Base-by-base conservation (phyloP, 345 rosid genomes). In the Linum usitatissimum region DNA sequence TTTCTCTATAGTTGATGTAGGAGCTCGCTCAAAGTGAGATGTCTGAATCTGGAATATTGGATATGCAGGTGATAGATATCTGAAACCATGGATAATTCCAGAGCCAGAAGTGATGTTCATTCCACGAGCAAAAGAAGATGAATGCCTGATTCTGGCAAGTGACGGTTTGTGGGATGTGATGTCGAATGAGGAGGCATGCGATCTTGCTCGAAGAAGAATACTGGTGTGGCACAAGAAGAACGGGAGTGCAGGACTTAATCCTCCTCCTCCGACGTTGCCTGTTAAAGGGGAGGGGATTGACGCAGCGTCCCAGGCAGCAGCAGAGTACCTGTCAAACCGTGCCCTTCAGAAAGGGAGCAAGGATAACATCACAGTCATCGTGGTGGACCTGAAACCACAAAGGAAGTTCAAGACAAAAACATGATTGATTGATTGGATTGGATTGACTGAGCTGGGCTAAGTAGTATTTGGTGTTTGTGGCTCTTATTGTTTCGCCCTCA, bases 81-180 rank as follows among this genome's bases (percentile, higher is more conserved):
- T 93, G 76, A 90, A 93, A 67, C 99, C 99, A 6, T 90, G 95
- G 83, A 91, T 93, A 57, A 93, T 93, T 58, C 96, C 97, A 0
- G 95, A 90, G 17, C 97, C 96, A 14, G 97, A 93, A 82, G 97
- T 93, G 59, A 75, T 68, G 77, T 80, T 93, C 49, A 65, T 86
- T 71, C 90, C 96, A 0, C 69, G 99, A 69, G 83, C 84, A 20
- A 90, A 81, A 80, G 99, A 90, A 64, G 99, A 93, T 30, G 96
- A 90, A 58, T 90, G 97, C 79, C 86, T 93, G 18, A 69, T 90
- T 73, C 73, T 90, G 61, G 97, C 96, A 1, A 90, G 99, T 19
- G 99, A 92, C 19, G 98, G 98, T 38, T 73, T 89, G 60, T 92
- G 98, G 98, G 98, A 92, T 73, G 97, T 93, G 59, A 84, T 90